These are phyloP conservation scores for Mollisiaceae sp. DNA, from an alignment of 2,329 filamentous ascomycete genomes.

Conservation along the genomic window DNA sequence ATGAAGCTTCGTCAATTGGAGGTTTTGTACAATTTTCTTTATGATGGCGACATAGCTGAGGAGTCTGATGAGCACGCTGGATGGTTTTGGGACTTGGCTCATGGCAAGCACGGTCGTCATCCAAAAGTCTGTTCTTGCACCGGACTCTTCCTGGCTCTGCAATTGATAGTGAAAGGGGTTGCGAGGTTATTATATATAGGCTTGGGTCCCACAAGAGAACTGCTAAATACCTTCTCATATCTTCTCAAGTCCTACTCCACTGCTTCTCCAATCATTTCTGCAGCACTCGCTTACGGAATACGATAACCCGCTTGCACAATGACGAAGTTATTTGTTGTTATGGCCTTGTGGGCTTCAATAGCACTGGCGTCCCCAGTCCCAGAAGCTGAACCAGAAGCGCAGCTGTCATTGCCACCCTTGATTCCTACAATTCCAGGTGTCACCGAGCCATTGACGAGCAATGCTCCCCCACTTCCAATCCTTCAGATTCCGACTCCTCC, in stretches of 20 bases:
- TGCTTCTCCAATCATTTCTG: not conserved
- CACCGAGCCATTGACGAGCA: conserved; percentile 57
- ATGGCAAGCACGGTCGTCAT: not conserved
- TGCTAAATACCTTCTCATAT: conserved; percentile 2
- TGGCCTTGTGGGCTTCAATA: conserved; percentile 14
- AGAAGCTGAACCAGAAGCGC: conserved; percentile 26
- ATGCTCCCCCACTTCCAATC: conserved; percentile 60
- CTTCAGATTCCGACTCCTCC: conserved; percentile 64
- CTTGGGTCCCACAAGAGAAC: not conserved
- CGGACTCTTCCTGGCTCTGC: too few species aligned
- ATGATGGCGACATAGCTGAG: not conserved
- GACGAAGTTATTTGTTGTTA: conserved; percentile 8
- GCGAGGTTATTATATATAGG: not conserved
- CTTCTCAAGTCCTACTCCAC: conserved; percentile 13
- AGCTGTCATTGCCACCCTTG: conserved; percentile 55
- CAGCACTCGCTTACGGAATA: not conserved
- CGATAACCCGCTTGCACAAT: not conserved
- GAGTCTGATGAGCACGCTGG: too few species aligned
- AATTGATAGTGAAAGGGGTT: too few species aligned
- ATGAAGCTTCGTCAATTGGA: not conserved
- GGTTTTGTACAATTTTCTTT: conserved; percentile 1
- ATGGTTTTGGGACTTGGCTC: not conserved
- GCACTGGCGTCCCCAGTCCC: conserved; percentile 23
- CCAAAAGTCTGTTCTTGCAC: not conserved
- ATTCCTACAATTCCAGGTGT: conserved; percentile 65